Conservation (phyloP, 345 rosid genomes). For the Eutrema heterophyllum region DNA sequence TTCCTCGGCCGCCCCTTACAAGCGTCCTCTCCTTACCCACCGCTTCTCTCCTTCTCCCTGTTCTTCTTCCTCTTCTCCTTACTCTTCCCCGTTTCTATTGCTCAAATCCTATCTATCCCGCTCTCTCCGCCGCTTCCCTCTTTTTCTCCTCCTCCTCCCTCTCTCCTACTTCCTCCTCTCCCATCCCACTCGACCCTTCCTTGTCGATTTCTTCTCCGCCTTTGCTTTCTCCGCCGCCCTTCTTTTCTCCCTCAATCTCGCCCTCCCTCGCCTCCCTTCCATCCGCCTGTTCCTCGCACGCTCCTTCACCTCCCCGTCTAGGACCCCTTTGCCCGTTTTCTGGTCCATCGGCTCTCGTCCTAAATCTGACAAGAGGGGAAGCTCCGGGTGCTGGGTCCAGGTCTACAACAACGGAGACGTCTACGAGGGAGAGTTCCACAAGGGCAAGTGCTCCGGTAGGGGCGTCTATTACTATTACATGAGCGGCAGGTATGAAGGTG, state of each 20-base stretch:
- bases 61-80: conserved; percentile 19
- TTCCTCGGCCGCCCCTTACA: conserved; percentile 56
- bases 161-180: conserved; percentile 77
- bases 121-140: conserved; percentile 20
- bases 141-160: conserved; percentile 64
- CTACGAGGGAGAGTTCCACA: conserved; percentile 84
- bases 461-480: conserved; percentile 87
- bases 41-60: conserved; percentile 38
- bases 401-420: conserved; percentile 85
- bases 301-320: conserved; percentile 48
- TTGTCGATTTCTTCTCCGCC: conserved; percentile 82
- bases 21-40: conserved; percentile 55
- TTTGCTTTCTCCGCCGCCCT: conserved; percentile 80
- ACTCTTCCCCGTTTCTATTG: conserved; percentile 45
- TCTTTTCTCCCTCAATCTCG: conserved; percentile 64
- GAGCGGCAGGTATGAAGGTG: conserved; percentile 93
- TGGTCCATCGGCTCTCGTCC: conserved; percentile 90
- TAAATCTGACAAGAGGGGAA: conserved; percentile 52
- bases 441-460: conserved; percentile 82
- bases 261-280: conserved; percentile 79
- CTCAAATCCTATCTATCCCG: conserved; percentile 34
- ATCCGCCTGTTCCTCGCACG: conserved; percentile 75
- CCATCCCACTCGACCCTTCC: conserved; percentile 71
- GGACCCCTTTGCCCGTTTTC: conserved; percentile 64
- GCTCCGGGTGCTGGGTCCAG: conserved; percentile 91